A percentile compares a stretch with the other conserved stretches of the same genome.
These are phyloP conservation scores for Albophoma yamanashiensis DNA, from an alignment of 2,329 filamentous ascomycete genomes.

Conservation along the genomic window DNA sequence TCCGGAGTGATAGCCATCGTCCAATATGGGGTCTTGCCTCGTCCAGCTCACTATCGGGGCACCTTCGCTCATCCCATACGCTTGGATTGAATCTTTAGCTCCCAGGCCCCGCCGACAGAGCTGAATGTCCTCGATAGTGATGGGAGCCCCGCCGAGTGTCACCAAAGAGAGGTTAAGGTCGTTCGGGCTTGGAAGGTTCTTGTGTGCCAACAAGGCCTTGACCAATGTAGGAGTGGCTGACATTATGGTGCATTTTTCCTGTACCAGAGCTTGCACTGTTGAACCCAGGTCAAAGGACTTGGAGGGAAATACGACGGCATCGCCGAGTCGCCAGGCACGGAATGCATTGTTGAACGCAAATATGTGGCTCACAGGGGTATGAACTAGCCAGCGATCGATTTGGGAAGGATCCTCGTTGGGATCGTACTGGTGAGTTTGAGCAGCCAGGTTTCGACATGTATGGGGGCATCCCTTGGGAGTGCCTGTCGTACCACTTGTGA, in stretches of 20 bases:
- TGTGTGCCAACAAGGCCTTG: slow-evolving; percentile 19
- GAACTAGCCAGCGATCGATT: slow-evolving; percentile 24
- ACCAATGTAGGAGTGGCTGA: slow-evolving; percentile 28
- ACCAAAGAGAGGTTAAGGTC: slow-evolving; percentile 20
- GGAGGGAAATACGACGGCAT: slow-evolving; percentile 23
- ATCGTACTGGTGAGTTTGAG: slow-evolving; percentile 24
- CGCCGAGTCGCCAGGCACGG: slow-evolving; percentile 24
- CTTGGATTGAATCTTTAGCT: slow-evolving; percentile 20
- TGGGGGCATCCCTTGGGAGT: slow-evolving; percentile 34
- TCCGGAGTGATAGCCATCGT: slow-evolving; percentile 24
- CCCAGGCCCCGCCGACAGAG: slow-evolving; percentile 21
- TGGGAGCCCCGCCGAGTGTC: slow-evolving; percentile 21
- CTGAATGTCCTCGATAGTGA: slow-evolving; percentile 18
- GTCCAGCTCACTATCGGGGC: slow-evolving; percentile 30
- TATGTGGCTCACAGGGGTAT: slow-evolving; percentile 26
- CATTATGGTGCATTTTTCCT: slow-evolving; percentile 24
- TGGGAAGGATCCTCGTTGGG: slow-evolving; percentile 14
- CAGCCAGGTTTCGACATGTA: slow-evolving; percentile 27
- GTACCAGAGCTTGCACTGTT: slow-evolving; percentile 18
- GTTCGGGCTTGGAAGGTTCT: slow-evolving; percentile 13
- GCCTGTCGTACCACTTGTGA: slow-evolving; percentile 39
- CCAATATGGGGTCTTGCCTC: slow-evolving; percentile 16
- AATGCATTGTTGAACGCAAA: slow-evolving; percentile 28
- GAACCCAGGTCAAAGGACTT: slow-evolving; percentile 20
- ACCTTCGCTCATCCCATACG: slow-evolving; percentile 35